These are phyloP conservation scores for Plectranthus barbatus DNA, from an alignment of 257 asterid species.

Conservation along the genomic window DNA sequence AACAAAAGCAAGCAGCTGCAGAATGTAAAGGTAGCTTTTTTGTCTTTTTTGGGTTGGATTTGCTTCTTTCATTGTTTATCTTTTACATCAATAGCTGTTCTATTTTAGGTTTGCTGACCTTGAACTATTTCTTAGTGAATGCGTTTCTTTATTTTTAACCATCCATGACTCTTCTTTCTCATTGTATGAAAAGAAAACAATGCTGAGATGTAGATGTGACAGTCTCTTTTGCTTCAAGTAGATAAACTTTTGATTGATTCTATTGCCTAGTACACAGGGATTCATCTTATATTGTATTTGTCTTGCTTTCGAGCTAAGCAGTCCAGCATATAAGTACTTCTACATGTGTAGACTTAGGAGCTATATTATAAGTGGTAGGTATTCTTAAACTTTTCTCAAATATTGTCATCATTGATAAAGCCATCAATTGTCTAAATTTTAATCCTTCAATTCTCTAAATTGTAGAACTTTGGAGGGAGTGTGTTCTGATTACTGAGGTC, in stretches of 20 bases:
- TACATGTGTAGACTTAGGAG: neutral
- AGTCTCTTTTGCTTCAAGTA: slow-evolving; percentile 1
- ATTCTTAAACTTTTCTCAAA: too few species aligned
- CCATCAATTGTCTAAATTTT: slow-evolving; percentile 9
- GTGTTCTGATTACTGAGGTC: slow-evolving; percentile 2
- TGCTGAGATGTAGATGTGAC: neutral
- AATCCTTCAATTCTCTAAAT: too few species aligned
- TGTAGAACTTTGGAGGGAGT: neutral
- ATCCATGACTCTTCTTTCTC: neutral
- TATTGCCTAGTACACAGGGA: neutral
- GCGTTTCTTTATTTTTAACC: neutral
- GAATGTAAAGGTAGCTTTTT: slow-evolving; percentile 52
- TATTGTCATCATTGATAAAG: slow-evolving; percentile 4
- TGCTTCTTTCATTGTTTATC: neutral
- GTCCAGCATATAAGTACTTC: neutral
- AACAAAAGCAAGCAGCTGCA: slow-evolving; percentile 65
- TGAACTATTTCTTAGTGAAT: neutral
- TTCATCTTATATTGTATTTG: neutral
- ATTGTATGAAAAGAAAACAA: neutral
- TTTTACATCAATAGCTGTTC: neutral
- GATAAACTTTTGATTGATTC: too few species aligned
- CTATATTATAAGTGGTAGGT: slow-evolving; percentile 1
- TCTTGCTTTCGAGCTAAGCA: neutral
- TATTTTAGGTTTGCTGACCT: slow-evolving; percentile 1
- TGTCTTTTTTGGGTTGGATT: neutral